Evolutionary conservation across 768 basidiomycete genomes (phyloP).

Genomic region (Dentipellis fragilis): DNA sequence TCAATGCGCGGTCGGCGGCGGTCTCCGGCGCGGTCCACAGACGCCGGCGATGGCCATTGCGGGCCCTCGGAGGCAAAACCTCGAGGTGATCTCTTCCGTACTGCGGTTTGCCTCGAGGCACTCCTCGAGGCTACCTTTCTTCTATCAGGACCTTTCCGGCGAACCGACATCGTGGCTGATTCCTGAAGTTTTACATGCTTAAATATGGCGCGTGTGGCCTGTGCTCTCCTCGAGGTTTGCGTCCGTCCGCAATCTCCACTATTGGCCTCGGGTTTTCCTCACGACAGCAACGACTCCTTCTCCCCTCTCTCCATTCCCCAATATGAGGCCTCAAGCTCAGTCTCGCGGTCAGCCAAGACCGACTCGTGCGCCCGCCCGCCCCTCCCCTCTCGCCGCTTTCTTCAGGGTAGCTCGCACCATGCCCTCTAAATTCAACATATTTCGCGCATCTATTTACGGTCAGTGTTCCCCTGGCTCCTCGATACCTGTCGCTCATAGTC

Average conservation of each 20-base stretch:
- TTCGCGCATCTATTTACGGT: slow-evolving; percentile 63
- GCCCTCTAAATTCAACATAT: slow-evolving; percentile 63
- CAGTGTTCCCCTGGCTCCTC: slow-evolving; percentile 16
- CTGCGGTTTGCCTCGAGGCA: neutral
- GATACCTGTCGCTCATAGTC: slow-evolving; percentile 2
- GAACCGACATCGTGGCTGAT: neutral
- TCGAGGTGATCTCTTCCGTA: neutral
- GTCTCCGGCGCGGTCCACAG: too few species aligned
- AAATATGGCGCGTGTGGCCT: slow-evolving; percentile 7
- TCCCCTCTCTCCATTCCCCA: slow-evolving; percentile 19
- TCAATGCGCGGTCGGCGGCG: too few species aligned
- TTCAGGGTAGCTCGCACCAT: slow-evolving; percentile 28
- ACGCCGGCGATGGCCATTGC: too few species aligned
- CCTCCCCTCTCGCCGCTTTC: slow-evolving; percentile 9
- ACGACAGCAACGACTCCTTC: slow-evolving; percentile 23
- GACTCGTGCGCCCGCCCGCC: slow-evolving; percentile 18
- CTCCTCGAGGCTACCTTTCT: neutral
- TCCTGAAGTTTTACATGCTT: slow-evolving; percentile 6
- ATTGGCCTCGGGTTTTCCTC: slow-evolving; percentile 7
- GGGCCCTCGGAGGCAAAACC: neutral
- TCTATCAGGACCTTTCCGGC: neutral
- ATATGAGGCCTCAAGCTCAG: slow-evolving; percentile 13
- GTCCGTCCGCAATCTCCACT: slow-evolving; percentile 1
- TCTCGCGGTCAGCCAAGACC: slow-evolving; percentile 7
- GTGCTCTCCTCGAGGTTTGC: slow-evolving; percentile 11